A percentile compares a stretch with the other conserved stretches of the same genome.
These are phyloP conservation scores for Tricholoma hemisulphureum DNA, from an alignment of 768 basidiomycete genomes.

Conservation along the genomic window DNA sequence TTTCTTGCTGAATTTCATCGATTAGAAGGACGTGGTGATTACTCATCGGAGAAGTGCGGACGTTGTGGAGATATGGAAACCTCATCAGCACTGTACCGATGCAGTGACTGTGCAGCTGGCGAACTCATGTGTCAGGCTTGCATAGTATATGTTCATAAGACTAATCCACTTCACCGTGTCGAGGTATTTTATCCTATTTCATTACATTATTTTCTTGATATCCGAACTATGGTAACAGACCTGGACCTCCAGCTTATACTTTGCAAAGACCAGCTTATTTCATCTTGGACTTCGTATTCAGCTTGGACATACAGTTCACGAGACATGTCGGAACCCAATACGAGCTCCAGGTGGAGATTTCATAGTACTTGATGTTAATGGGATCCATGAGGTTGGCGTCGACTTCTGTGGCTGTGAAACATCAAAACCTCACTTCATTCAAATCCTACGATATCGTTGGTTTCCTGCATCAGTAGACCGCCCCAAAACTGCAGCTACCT, in stretches of 20 bases:
- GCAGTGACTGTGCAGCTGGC: background rate
- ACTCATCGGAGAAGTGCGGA: background rate
- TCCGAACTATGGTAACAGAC: background rate
- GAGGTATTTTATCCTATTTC: background rate
- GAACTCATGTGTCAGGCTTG: background rate
- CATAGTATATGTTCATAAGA: background rate
- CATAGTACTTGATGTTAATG: background rate
- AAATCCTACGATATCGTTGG: slow-evolving; percentile 6
- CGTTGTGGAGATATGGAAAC: background rate
- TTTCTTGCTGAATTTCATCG: slow-evolving; percentile 2
- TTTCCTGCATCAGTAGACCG: slow-evolving; percentile 8
- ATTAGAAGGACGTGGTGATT: slow-evolving; percentile 7
- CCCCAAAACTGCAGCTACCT: slow-evolving; percentile 12
- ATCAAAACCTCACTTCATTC: slow-evolving; percentile 6
- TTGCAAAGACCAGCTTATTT: slow-evolving; percentile 12
- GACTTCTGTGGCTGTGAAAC: slow-evolving; percentile 11
- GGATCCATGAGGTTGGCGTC: background rate
- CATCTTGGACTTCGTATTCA: background rate
- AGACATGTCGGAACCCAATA: background rate
- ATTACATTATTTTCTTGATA: background rate
- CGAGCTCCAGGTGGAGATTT: background rate
- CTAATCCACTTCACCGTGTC: background rate
- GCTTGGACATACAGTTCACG: background rate
- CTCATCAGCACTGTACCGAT: background rate
- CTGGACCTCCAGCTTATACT: slow-evolving; percentile 1